Evolutionary conservation across 2,329 filamentous ascomycete genomes (phyloP).

Genomic region (Aspergillus tamarii): DNA sequence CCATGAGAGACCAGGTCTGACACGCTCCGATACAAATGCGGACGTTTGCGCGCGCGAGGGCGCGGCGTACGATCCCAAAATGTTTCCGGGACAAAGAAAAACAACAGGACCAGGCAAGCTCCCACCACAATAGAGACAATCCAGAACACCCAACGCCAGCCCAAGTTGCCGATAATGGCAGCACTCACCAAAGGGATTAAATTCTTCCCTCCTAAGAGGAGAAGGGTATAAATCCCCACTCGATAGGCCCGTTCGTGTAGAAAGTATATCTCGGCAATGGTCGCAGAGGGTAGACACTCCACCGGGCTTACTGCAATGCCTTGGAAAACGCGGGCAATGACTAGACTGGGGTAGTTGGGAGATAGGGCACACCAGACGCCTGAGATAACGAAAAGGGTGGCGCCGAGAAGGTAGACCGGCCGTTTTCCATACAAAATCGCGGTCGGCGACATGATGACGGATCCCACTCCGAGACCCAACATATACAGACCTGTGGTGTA

Average conservation of each 20-base stretch:
- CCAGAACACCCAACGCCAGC: slow-evolving; percentile 94
- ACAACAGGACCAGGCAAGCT: slow-evolving; percentile 71
- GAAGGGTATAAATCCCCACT: slow-evolving; percentile 87
- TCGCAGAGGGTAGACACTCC: slow-evolving; percentile 89
- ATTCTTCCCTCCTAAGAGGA: slow-evolving; percentile 90
- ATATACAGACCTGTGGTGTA: slow-evolving; percentile 92
- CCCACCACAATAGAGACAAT: slow-evolving; percentile 80
- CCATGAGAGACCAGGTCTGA: slow-evolving; percentile 41
- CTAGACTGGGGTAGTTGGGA: slow-evolving; percentile 75
- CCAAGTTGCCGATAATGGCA: slow-evolving; percentile 73
- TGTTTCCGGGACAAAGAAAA: slow-evolving; percentile 90
- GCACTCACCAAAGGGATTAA: slow-evolving; percentile 85
- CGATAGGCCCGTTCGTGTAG: slow-evolving; percentile 91
- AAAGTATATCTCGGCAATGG: slow-evolving; percentile 95
- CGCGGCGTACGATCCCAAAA: slow-evolving; percentile 88
- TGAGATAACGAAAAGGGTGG: slow-evolving; percentile 75
- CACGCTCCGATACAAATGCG: slow-evolving; percentile 37
- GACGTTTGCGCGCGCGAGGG: slow-evolving; percentile 43
- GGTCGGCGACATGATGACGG: slow-evolving; percentile 81
- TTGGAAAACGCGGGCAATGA: slow-evolving; percentile 82
- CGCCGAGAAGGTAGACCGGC: slow-evolving; percentile 80
- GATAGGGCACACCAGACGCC: slow-evolving; percentile 86
- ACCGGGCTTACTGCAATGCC: slow-evolving; percentile 87
- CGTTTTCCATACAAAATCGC: slow-evolving; percentile 90
- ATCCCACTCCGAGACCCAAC: slow-evolving; percentile 87